Evolutionary conservation across 139 green algal genomes (phyloP).

Genomic region (Deuterostichococcus epilithicus): DNA sequence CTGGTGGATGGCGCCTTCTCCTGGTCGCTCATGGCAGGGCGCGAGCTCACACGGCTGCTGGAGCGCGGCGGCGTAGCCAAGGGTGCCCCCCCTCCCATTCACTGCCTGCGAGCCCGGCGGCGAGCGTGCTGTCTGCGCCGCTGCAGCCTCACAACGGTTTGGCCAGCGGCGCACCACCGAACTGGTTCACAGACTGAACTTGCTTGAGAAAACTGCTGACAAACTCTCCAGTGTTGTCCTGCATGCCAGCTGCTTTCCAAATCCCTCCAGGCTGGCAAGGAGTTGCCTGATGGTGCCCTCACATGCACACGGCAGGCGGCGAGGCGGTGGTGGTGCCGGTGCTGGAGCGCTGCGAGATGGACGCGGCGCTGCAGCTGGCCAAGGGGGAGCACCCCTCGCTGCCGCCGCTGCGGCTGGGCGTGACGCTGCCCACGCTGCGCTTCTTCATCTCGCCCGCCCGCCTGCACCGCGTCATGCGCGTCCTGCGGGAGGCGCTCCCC

Average conservation of each 20-base stretch:
- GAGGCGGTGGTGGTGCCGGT: conserved; percentile 39
- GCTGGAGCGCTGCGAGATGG: conserved; percentile 51
- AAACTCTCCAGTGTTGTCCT: no score
- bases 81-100: no score
- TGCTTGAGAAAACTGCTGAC: no score
- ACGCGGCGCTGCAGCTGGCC: conserved; percentile 29
- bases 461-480: conserved; percentile 49
- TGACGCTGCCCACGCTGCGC: conserved; percentile 48
- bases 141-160: no score
- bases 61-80: background rate
- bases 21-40: conserved; percentile 9
- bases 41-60: background rate
- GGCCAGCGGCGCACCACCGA: no score
- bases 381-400: conserved; percentile 38
- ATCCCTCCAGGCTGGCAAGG: background rate
- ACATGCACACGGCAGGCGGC: conserved; percentile 4
- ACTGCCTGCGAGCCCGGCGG: no score
- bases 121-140: no score
- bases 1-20: conserved; percentile 47
- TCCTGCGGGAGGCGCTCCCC: conserved; percentile 35
- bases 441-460: conserved; percentile 70
- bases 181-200: no score
- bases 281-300: background rate
- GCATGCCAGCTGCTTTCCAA: background rate
- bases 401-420: conserved; percentile 40